Evolutionary conservation across 78 protist species (phyloP), one percentile per base, ranked within the genome.

Genomic region (Bodo saltans): DNA sequence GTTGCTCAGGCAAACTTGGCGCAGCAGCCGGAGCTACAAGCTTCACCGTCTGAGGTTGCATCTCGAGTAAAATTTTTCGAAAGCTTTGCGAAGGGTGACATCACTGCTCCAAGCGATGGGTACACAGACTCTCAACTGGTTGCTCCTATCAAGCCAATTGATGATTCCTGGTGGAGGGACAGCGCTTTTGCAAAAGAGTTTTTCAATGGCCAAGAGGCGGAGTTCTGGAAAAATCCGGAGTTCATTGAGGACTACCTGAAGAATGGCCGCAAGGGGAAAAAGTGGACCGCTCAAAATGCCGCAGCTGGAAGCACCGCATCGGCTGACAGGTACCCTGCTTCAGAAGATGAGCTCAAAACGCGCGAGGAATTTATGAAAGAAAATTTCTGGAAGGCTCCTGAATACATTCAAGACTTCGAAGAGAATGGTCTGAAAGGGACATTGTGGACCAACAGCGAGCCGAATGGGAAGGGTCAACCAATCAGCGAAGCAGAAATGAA

Each of bases 301-400:
- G 40, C 69, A 47, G 4, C 72, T 27, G 81, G 67, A 3, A 38
- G 42, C 29, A 12, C 17, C 29, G 81, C 69, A 2, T 3, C 30
- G 60, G 81, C 69, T 25, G 42, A 76, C 68, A 39, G 8, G 81
- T 42, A 76, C 69, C 81, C 81, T 1, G 60, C 60, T 17, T 47
- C 60, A 8, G 60, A 29, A 29, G 81, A 76, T 1, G 81, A 76
- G 81, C 11, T 37, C 67, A 29, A 32, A 2, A 38, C 38, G 52
- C 52, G 81, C 28, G 53, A 76, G 69, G 17, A 76, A 12, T 76
- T 47, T 47, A 1, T 76, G 68, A 4, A 76, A 12, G 81, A 4
- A 47, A 76, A 76, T 67, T 76, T 12, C 42, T 76, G 81, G 81
- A 76, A 76, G 52, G 81, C 81, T 29, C 81, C 81, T 47, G 8